Base-by-base conservation (phyloP, 78 protist genomes). In the Diacronema lutheri region DNA sequence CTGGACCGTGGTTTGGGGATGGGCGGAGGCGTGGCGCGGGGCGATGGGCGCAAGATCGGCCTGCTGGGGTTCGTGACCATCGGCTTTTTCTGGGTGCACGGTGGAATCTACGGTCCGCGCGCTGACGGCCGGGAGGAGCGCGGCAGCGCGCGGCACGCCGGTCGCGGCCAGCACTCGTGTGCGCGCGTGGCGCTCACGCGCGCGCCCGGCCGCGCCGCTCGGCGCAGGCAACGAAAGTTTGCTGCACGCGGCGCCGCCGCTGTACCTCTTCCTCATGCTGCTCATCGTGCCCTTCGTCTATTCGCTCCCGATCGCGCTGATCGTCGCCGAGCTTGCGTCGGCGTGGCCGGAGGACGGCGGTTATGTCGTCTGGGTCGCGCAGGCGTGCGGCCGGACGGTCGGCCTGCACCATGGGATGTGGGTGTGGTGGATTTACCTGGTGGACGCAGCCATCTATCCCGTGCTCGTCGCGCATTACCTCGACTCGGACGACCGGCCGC, bases 71-170 rank as follows among this genome's bases (percentile, higher is more conserved):
- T 68, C 50, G 76, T 68, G n/a, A 55, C 38, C 55, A 44, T 38
- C 55, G 76, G 76, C 50, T 68, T 68, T 55, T 68, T 68, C 76
- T 68, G 76, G 76, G 76, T 68, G 55, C 76, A 68, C 50, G 76
- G 76, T 13, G 76, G 60, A 0, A 19, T 19, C 25, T 19, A 55
- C 60, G 25, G 20, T 11, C 56, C 56, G 56, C 56, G 56, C 56
- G 20, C n/a, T n/a, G n/a, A n/a, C n/a, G n/a, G n/a, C n/a, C n/a
- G n/a, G n/a, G n/a, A n/a, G n/a, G n/a, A n/a, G n/a, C n/a, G n/a
- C n/a, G n/a, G n/a, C n/a, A n/a, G n/a, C n/a, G n/a, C n/a, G n/a
- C n/a, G n/a, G n/a, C n/a, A n/a, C n/a, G n/a, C n/a, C n/a, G n/a
- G n/a, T n/a, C n/a, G n/a, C n/a, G n/a, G n/a, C n/a, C n/a, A n/a